A percentile compares a stretch with the other conserved stretches of the same genome.
phyloP scores from a whole-genome alignment of 139 green algal genomes.

The Trebouxia sp. region DNA sequence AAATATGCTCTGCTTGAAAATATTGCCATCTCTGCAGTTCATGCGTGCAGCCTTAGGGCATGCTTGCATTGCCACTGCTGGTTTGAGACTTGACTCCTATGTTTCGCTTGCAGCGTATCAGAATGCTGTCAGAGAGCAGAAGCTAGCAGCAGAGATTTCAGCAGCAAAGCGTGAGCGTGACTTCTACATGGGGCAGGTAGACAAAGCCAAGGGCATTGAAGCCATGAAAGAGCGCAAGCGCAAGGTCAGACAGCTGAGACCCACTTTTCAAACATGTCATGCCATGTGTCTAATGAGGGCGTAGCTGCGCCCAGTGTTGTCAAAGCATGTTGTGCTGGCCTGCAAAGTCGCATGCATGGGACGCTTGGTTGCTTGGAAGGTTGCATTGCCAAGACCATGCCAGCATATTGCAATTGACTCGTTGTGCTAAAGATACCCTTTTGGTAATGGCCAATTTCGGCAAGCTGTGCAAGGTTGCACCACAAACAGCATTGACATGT shows the following conservation, averaged over 20 bases:
- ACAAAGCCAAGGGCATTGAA: slow-evolving; percentile 53
- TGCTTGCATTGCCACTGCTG: no score
- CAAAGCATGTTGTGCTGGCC: not conserved
- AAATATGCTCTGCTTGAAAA: no score
- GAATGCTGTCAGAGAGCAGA: slow-evolving; percentile 84
- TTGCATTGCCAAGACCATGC: no score
- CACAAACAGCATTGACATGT: not conserved
- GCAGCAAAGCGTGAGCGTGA: slow-evolving; percentile 91
- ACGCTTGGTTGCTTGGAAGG: not conserved
- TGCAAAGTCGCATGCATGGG: not conserved
- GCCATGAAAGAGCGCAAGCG: slow-evolving; percentile 60
- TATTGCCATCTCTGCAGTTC: no score
- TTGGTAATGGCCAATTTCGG: not conserved
- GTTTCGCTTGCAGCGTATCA: slow-evolving; percentile 54
- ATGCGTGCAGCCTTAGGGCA: no score
- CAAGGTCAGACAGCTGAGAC: slow-evolving; percentile 30
- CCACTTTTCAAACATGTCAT: not conserved
- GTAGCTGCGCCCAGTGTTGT: not conserved
- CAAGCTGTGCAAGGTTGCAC: not conserved
- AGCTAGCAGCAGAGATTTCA: slow-evolving; percentile 81
- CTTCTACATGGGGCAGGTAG: slow-evolving; percentile 85
- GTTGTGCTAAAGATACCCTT: not conserved
- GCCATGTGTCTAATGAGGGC: not conserved
- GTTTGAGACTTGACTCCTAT: no score
- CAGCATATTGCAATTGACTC: not conserved